Evolutionary conservation across 495 filamentous ascomycete genomes (phyloP).

Genomic region (Sporormia fimetaria): DNA sequence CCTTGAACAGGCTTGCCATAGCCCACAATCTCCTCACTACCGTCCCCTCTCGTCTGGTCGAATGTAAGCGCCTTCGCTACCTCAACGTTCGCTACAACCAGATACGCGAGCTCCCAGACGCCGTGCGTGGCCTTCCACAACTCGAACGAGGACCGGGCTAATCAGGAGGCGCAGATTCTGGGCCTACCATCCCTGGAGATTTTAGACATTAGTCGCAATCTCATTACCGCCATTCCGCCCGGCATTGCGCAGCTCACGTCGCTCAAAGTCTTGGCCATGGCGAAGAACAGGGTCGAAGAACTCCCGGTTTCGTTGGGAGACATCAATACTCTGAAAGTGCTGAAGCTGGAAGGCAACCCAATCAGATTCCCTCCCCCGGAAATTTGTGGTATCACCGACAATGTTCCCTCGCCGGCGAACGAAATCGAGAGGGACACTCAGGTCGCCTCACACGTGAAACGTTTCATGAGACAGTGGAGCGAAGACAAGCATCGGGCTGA

Average conservation of each 20-base stretch:
- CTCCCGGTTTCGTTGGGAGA: constrained; percentile 74
- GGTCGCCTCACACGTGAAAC: constrained; percentile 63
- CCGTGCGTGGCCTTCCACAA: constrained; percentile 45
- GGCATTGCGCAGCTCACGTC: constrained; percentile 61
- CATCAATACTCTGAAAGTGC: constrained; percentile 74
- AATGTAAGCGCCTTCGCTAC: constrained; percentile 80
- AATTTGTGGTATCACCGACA: constrained; percentile 39
- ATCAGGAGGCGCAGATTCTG: constrained; percentile 46
- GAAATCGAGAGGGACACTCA: constrained; percentile 55
- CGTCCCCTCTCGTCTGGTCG: constrained; percentile 70
- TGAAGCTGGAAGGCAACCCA: constrained; percentile 82
- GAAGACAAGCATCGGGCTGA: too few relatives aligned
- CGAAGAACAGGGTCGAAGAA: constrained; percentile 73
- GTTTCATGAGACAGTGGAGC: constrained; percentile 59
- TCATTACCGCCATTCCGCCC: constrained; percentile 62
- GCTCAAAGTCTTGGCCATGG: constrained; percentile 43
- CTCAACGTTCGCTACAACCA: constrained; percentile 86
- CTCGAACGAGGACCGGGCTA: neutral
- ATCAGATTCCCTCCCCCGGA: constrained; percentile 57
- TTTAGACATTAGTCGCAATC: constrained; percentile 80
- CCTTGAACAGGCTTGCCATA: constrained; percentile 58
- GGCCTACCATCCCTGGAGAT: constrained; percentile 80
- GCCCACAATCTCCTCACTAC: constrained; percentile 77
- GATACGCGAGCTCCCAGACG: constrained; percentile 75
- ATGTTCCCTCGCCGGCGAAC: constrained; percentile 36